Conservation (phyloP, 2,329 filamentous ascomycete genomes). For the Mycosphaerella arachidis region DNA sequence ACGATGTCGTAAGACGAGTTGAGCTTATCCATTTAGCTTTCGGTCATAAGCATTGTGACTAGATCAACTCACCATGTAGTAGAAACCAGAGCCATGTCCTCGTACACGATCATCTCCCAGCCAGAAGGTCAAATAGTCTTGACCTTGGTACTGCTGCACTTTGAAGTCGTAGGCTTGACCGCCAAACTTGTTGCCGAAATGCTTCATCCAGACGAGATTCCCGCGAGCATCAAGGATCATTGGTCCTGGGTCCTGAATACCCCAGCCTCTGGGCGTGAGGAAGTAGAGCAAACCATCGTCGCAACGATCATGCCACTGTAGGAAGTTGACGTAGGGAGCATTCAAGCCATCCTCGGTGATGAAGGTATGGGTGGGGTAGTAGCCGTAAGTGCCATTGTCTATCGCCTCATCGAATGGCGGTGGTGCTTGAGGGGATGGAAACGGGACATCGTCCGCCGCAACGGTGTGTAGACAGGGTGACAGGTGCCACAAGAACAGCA, state of each 20-base stretch:
- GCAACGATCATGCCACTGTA: slow-evolving; percentile 26
- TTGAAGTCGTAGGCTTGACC: slow-evolving; percentile 35
- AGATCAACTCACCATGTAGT: slow-evolving; percentile 29
- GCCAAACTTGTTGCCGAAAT: slow-evolving; percentile 31
- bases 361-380: slow-evolving; percentile 27
- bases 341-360: slow-evolving; percentile 22
- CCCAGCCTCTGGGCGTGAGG: slow-evolving; percentile 32
- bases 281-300: slow-evolving; percentile 29
- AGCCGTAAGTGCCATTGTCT: slow-evolving; percentile 29
- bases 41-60: slow-evolving; percentile 4
- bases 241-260: slow-evolving; percentile 28
- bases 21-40: slow-evolving; percentile 18
- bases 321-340: slow-evolving; percentile 27
- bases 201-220: slow-evolving; percentile 30
- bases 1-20: slow-evolving; percentile 38
- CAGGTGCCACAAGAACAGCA: slow-evolving; percentile 24
- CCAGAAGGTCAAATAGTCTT: slow-evolving; percentile 39
- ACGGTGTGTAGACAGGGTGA: slow-evolving; percentile 18
- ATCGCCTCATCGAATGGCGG: slow-evolving; percentile 22
- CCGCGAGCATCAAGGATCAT: slow-evolving; percentile 32
- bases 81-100: slow-evolving; percentile 33
- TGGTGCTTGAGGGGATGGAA: not conserved
- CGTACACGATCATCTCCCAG: slow-evolving; percentile 35
- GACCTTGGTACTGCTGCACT: slow-evolving; percentile 34
- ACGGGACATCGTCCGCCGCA: slow-evolving; percentile 4